Percentiles rank a stretch among this genome's conserved stretches.
phyloP scores from a whole-genome alignment of 2,329 filamentous ascomycete genomes.

The Phoma sp. region DNA sequence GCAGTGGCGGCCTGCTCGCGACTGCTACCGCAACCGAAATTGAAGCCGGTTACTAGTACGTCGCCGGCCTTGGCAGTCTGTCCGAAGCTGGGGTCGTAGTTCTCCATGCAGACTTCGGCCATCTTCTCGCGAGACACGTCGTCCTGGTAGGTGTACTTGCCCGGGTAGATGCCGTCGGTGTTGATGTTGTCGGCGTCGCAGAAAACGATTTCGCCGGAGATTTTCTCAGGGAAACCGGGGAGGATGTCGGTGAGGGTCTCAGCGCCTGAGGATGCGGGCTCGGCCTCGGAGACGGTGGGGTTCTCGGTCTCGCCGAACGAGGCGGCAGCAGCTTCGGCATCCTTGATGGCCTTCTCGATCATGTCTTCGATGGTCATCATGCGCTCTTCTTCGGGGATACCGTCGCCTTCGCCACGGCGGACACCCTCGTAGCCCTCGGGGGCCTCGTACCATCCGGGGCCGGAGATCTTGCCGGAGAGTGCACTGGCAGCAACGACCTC shows the following conservation, averaged over 20 bases:
- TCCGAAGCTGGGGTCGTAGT: constrained; percentile 80
- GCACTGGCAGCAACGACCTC: constrained; percentile 93
- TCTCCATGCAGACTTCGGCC: constrained; percentile 90
- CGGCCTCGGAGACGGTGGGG: constrained; percentile 35
- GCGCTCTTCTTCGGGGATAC: constrained; percentile 66
- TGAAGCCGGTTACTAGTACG: constrained; percentile 84
- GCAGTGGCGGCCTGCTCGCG: constrained; percentile 90
- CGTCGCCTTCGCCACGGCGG: constrained; percentile 73
- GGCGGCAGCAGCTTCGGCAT: constrained; percentile 69
- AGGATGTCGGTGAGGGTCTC: constrained; percentile 70
- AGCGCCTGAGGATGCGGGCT: constrained; percentile 26
- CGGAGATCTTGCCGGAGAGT: constrained; percentile 71
- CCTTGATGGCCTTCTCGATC: constrained; percentile 71
- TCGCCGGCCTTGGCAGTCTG: constrained; percentile 70
- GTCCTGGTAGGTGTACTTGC: constrained; percentile 92
- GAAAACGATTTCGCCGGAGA: constrained; percentile 87
- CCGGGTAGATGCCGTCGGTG: constrained; percentile 91
- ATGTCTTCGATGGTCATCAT: constrained; percentile 72
- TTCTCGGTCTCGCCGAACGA: constrained; percentile 48
- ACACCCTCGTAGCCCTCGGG: constrained; percentile 72
- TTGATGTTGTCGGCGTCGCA: constrained; percentile 86
- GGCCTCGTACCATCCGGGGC: constrained; percentile 78
- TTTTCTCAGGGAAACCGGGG: constrained; percentile 83
- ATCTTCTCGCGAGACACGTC: constrained; percentile 76
- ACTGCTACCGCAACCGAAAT: constrained; percentile 84